Conservation (phyloP, 1,284 basidiomycete species). For the Microstroma glucosiphilum region DNA sequence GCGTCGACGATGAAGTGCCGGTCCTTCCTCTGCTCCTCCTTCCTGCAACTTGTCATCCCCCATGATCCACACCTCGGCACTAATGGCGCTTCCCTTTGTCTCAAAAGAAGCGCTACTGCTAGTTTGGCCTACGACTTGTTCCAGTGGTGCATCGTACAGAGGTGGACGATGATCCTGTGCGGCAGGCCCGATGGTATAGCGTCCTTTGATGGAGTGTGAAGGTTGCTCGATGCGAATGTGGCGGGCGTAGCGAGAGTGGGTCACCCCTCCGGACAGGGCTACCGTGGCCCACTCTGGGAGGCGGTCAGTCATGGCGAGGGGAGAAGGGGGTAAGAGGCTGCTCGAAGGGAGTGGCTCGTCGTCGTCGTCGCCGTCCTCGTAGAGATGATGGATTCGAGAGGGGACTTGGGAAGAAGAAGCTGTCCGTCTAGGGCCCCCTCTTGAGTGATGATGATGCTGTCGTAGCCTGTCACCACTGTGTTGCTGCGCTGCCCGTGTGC, state of each 20-base stretch:
- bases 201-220: slow-evolving; percentile 27
- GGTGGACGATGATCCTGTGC: slow-evolving; percentile 27
- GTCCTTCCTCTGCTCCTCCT: background rate
- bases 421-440: too few relatives aligned
- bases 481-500: too few relatives aligned
- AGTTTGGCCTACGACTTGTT: slow-evolving; percentile 14
- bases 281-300: slow-evolving; percentile 4
- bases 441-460: too few relatives aligned
- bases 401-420: too few relatives aligned
- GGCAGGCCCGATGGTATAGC: slow-evolving; percentile 27
- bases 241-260: slow-evolving; percentile 5
- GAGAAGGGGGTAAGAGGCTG: too few relatives aligned
- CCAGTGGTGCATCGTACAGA: slow-evolving; percentile 28
- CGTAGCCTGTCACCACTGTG: too few relatives aligned
- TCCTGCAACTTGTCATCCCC: background rate
- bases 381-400: too few relatives aligned
- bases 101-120: slow-evolving; percentile 26
- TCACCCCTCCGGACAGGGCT: background rate
- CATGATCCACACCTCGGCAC: slow-evolving; percentile 24
- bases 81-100: slow-evolving; percentile 27
- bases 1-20: background rate
- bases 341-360: too few relatives aligned
- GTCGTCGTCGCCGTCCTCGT: too few relatives aligned
- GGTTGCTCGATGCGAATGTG: slow-evolving; percentile 3
- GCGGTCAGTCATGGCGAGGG: background rate